Percentiles rank a stretch among this genome's conserved stretches.
These are phyloP conservation scores for Phytophthora tentaculata DNA, from an alignment of 352 stramenopile genomes.

Conservation along the genomic window DNA sequence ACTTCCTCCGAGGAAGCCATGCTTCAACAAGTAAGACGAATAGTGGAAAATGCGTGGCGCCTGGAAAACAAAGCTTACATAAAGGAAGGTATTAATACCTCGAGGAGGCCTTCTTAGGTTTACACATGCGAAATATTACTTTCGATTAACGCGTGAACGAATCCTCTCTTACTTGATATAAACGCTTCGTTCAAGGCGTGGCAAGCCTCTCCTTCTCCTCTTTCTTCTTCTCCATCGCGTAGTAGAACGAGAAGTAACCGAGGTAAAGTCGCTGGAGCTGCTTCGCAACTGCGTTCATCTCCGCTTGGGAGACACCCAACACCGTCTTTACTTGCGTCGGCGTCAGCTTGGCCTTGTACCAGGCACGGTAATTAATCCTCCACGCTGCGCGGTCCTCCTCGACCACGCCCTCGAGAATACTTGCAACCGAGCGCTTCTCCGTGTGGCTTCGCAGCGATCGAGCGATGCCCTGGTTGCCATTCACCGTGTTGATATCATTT, in stretches of 20 bases:
- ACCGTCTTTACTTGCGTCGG: conserved; percentile 9
- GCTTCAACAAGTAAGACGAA: too few relatives aligned
- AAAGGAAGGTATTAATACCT: too few relatives aligned
- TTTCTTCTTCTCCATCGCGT: background rate
- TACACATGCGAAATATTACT: background rate
- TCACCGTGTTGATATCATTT: background rate
- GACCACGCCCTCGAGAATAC: background rate
- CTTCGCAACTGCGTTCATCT: background rate
- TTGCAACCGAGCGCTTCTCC: conserved; percentile 5
- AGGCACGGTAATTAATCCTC: background rate
- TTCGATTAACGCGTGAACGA: background rate
- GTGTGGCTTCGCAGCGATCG: conserved; percentile 6
- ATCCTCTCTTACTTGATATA: background rate
- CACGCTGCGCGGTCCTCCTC: background rate
- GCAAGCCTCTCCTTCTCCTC: background rate
- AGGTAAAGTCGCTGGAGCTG: conserved; percentile 22
- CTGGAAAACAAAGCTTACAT: too few relatives aligned
- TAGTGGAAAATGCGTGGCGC: too few relatives aligned
- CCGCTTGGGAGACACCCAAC: background rate
- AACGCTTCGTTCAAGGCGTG: background rate
- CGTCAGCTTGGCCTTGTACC: conserved; percentile 16
- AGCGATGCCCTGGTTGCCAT: conserved; percentile 1
- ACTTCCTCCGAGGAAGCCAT: too few relatives aligned
- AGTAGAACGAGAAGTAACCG: conserved; percentile 27
- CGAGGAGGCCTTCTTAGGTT: too few relatives aligned